Percentiles rank a stretch among this genome's conserved stretches.
phyloP scores from a whole-genome alignment of 148 eudicot species.

The Dianthus caryophyllus region DNA sequence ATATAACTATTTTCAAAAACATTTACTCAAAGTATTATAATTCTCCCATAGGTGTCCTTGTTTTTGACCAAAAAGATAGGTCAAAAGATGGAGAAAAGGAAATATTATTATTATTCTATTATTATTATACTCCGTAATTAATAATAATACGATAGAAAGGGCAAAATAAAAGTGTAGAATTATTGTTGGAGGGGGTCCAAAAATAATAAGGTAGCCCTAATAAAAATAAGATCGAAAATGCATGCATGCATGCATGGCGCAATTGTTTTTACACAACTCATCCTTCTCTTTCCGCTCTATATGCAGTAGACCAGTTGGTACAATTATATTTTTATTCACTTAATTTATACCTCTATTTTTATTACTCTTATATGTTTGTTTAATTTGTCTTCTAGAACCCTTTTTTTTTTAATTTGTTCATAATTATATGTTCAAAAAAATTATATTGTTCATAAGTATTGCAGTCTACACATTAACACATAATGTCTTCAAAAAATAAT shows the following conservation, averaged over 20 bases:
- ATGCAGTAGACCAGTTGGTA: neutral
- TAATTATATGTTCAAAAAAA: too few species aligned
- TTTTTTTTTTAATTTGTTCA: neutral
- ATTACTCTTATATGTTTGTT: neutral
- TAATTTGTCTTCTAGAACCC: neutral
- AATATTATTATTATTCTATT: too few species aligned
- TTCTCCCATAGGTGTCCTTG: too few species aligned
- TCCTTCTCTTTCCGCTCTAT: constrained; percentile 26
- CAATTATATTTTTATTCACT: neutral
- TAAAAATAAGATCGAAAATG: constrained; percentile 10
- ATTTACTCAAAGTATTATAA: too few species aligned
- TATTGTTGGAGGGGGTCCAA: constrained; percentile 16
- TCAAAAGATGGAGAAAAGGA: constrained; percentile 4
- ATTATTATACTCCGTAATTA: too few species aligned
- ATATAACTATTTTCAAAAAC: too few species aligned
- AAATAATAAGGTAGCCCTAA: neutral
- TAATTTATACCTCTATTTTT: too few species aligned
- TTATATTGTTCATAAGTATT: too few species aligned
- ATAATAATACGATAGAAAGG: constrained; percentile 14
- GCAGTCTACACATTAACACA: too few species aligned
- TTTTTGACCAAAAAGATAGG: constrained; percentile 7
- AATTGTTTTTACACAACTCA: constrained; percentile 20
- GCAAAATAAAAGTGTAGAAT: constrained; percentile 11
- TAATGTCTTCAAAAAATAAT: too few species aligned
- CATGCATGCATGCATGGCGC: constrained; percentile 33